phyloP scores from a whole-genome alignment of 1,284 basidiomycete genomes.

The Inonotus hispidus region DNA sequence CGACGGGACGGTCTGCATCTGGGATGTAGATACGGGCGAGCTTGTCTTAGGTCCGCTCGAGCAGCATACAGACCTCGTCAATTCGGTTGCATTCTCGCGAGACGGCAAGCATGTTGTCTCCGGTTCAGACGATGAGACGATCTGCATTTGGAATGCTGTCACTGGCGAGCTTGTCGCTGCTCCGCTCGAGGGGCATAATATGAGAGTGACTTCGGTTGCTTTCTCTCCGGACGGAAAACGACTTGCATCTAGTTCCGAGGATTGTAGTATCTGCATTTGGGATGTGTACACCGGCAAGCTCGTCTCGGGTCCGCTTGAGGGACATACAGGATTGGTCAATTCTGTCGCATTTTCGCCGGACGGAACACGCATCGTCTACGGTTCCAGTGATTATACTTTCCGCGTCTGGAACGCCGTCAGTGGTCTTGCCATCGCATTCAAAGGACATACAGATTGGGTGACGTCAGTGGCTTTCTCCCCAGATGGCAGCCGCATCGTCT shows the following conservation, averaged over 20 bases:
- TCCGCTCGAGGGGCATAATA: not conserved
- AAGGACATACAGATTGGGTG: not conserved
- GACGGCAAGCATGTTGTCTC: not conserved
- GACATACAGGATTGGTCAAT: too few relatives aligned
- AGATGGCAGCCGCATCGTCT: not conserved
- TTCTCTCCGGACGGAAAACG: not conserved
- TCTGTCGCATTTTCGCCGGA: too few relatives aligned
- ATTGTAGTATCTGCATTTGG: not conserved
- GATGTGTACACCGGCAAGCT: too few relatives aligned
- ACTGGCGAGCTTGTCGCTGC: not conserved
- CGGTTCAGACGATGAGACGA: not conserved
- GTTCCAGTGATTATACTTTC: too few relatives aligned
- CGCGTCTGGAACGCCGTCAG: too few relatives aligned
- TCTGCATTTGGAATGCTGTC: not conserved
- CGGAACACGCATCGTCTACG: too few relatives aligned
- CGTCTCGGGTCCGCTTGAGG: too few relatives aligned
- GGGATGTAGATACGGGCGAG: not conserved
- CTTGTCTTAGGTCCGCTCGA: not conserved
- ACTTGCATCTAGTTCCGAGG: too few relatives aligned
- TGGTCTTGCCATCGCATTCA: not conserved
- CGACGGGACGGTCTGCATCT: not conserved
- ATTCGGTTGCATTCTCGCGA: not conserved
- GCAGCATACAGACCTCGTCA: not conserved
- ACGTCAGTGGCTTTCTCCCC: not conserved
- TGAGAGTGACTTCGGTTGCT: not conserved